These are phyloP conservation scores for Amoeboaphelidium protococcarum DNA, from an alignment of 371 early-diverging fungal species.

Conservation along the genomic window DNA sequence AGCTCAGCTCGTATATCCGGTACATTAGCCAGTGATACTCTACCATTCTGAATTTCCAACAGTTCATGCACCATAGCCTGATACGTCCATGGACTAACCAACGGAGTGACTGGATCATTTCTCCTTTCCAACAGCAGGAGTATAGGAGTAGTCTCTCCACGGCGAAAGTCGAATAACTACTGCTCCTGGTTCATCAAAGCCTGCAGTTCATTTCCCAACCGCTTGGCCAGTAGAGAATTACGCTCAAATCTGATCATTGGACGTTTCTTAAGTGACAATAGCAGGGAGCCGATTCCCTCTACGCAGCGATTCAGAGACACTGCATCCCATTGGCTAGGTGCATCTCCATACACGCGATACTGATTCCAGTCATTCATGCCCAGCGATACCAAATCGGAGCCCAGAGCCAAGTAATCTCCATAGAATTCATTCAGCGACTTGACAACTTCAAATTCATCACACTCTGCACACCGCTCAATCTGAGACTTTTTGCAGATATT, in stretches of 20 bases:
- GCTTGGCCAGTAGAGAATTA: slow-evolving; percentile 42
- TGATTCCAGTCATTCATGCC: too few species aligned
- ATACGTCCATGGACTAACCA: slow-evolving; percentile 95
- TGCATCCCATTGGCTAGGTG: slow-evolving; percentile 34
- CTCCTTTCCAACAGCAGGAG: slow-evolving; percentile 77
- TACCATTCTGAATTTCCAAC: slow-evolving; percentile 73
- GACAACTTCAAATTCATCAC: slow-evolving; percentile 75
- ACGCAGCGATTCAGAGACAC: slow-evolving; percentile 38
- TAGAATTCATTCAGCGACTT: slow-evolving; percentile 74
- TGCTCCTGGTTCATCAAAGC: slow-evolving; percentile 50
- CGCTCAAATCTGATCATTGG: slow-evolving; percentile 68
- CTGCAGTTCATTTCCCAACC: slow-evolving; percentile 53
- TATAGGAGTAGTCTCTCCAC: slow-evolving; percentile 52
- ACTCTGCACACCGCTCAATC: slow-evolving; percentile 77
- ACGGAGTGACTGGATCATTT: slow-evolving; percentile 90
- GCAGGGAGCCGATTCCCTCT: slow-evolving; percentile 42
- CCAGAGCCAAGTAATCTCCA: slow-evolving; percentile 72
- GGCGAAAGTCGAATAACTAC: slow-evolving; percentile 48
- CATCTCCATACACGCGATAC: slow-evolving; percentile 38
- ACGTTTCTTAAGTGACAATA: slow-evolving; percentile 62
- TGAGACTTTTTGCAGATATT: slow-evolving; percentile 62
- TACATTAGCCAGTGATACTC: slow-evolving; percentile 47
- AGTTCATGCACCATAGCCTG: slow-evolving; percentile 96
- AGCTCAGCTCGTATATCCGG: slow-evolving; percentile 39
- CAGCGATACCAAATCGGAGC: slow-evolving; percentile 51